Base-by-base conservation (phyloP, 2,329 filamentous ascomycete species). In the Arthrobotrys entomopaga region DNA sequence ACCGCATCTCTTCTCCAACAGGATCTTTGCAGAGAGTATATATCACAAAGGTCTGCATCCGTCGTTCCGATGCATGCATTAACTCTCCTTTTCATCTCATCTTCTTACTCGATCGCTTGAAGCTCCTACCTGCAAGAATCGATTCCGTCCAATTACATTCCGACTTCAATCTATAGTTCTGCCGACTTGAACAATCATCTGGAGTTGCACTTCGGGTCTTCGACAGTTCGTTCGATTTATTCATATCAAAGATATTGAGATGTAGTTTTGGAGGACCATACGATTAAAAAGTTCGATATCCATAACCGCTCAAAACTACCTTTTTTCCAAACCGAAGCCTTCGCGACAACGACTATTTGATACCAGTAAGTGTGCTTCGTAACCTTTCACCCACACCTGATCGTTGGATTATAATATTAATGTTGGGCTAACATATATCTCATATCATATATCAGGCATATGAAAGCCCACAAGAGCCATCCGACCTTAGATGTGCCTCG, bases 91-190 rank as follows among this genome's bases (percentile, higher is more conserved):
- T 73, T 66, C 61, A 73, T 73, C 69, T 60, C 48, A 73, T 61
- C 61, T 73, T 66, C 61, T 66, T 66, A 63, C 54, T 70, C 58
- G 65, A 70, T 64, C 65, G 65, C 65, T 70, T 70, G 65, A 64
- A 64, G 29, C 57, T 56, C 43, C 43, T 57, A 57, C 58, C 65
- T 53, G 65, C 58, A 70, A 70, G 50, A 70, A 50, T 58, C 26
- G 48, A 49, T 52, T 57, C 42, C 22, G 60, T 70, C 65, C 65
- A 70, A 70, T 70, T 63, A 70, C 38, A 61, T 61, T 42, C 52
- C 58, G 58, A 52, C 58, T 53, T 64, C 57, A 56, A 49, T 29
- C 26, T 70, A 56, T 70, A 20, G 52, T 58, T 58, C 43, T 16
- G 29, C 7, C 38, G 20, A 20, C 26, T 56, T 64, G 43, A 40